Base-by-base conservation (phyloP, 805 yeast genomes). In the Myxozyma melibiosi region DNA sequence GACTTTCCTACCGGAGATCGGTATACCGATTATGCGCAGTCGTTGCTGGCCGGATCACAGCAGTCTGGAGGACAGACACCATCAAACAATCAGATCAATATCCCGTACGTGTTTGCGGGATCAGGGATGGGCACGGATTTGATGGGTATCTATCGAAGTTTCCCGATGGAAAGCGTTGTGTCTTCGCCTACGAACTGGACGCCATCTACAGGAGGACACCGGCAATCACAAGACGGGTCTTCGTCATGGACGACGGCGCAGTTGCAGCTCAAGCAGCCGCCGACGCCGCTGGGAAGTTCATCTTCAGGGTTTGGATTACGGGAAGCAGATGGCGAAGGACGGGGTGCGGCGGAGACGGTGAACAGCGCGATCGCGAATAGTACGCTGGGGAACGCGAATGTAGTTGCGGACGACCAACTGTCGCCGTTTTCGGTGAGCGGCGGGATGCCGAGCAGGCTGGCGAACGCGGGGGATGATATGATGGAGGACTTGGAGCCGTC, bases 401-500 rank as follows among this genome's bases (percentile, higher is more conserved):
- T n/a, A n/a, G n/a, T n/a, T n/a, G n/a, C n/a, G n/a, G n/a, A n/a
- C n/a, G 14, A 30, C 42, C 25, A 18, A 30, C 4, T 43, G 14
- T 28, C 49, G 22, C 30, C 49, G 5, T 33, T 33, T 2, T 6
- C 3, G 9, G 40, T 8, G 13, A n/a, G 16, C 11, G 33, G 14
- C 27, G 33, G 45, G 27, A 24, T 34, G 18, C 18, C 40, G 28
- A 31, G n/a, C n/a, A 18, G 49, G 11, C 8, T 33, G 20, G 18
- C 25, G n/a, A n/a, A n/a, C n/a, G n/a, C n/a, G 4, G 16, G 18
- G 16, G 49, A 33, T 8, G 8, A 6, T 8, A 13, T 33, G 18
- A 34, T 45, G 49, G 49, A 45, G 20, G 38, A 33, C 24, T 39
- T 41, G 6, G 62, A 61, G 37, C 56, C 59, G 37, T 61, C 55